Evolutionary conservation across 1,139 yeast genomes (phyloP), one percentile per base, ranked within the genome.

Genomic region (Pichia inconspicua): DNA sequence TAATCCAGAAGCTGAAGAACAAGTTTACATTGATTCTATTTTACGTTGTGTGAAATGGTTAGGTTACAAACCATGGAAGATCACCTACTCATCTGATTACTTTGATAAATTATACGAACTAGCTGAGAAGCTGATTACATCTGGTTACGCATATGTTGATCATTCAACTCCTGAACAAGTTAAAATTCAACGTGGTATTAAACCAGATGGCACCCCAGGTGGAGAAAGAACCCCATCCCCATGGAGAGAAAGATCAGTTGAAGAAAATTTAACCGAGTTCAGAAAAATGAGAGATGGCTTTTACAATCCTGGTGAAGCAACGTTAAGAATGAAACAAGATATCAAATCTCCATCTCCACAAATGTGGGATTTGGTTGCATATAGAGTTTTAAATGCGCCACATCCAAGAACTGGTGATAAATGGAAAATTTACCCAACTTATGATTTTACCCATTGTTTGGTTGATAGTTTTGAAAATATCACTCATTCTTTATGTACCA

Each of bases 321-420:
- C 90, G 5, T 74, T 94, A 63, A 82, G 99, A 71, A 92, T 94
- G 98, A 92, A 92, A 67, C 97, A 88, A 73, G 96, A 92, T 65
- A 72, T 92, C 55, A 66, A 68, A n/a, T 85, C 94, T 37, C 95
- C 96, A 56, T 86, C 88, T 57, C 98, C 98, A 22, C 98, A 92
- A 71, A 94, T 94, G 98, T 94, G 99, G 98, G 99, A 94, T 68
- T 77, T 92, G 58, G 95, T 92, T 52, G 98, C 98, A n/a, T 94
- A 94, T 71, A 80, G 99, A 67, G 96, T 94, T 8, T 74, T 94
- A 59, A 75, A 90, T 59, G 90, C 96, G 25, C 79, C 88, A 30
- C 98, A 94, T 69, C 96, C 92, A 67, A 83, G 98, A 70, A 92
- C 98, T 15, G 98, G 97, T 48, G 83, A 79, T 64, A 85, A 85